Evolutionary conservation across 1,284 basidiomycete genomes (phyloP), one percentile per base, ranked within the genome.

Genomic region (Coniferiporia sulphurascens): DNA sequence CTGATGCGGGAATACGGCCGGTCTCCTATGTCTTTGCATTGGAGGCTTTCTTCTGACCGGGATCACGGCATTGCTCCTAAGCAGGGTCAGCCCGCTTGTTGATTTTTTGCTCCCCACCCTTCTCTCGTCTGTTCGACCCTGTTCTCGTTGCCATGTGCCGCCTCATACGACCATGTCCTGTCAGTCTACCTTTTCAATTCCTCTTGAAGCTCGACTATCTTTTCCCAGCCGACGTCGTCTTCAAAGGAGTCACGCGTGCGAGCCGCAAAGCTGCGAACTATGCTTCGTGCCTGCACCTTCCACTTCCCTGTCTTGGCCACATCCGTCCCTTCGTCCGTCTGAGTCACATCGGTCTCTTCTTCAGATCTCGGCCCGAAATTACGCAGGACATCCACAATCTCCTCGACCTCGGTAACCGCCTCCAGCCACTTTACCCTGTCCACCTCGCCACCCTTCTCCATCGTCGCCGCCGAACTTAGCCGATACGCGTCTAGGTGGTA

Each of bases 251-350:
- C 89, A 70, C 77, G 84, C 63, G 86, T 86, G 55, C 87, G 78
- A 2, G 90, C 93, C 74, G 95, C 83, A 71, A 98, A 98, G 46
- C 87, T 89, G 69, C 95, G 79, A 56, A 98, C 83, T 59, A 98
- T 78, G 62, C 92, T 96, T 59, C 89, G 81, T 44, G 88, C 93
- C 73, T 96, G 93, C 70, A 91, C 83, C 70, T 78, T 80, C 93
- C 95, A 98, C 68, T 84, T 85, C 27, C 78, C 80, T 27, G 53
- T 46, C 19, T 50, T 50, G 19, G 52, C 50, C 59, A 34, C 55
- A 52, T 38, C 64, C 55, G 45, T 62, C 49, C 35, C 52, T 6
- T 13, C 38, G 41, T 22, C 22, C 17, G 21, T 36, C 22, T 17
- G 19, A 10, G 12, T 54, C 34, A 48, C 27, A 9, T 32, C 48